These are phyloP conservation scores for Pseudonitzschia pungens DNA, from an alignment of 108 stramenopile species.

Conservation along the genomic window DNA sequence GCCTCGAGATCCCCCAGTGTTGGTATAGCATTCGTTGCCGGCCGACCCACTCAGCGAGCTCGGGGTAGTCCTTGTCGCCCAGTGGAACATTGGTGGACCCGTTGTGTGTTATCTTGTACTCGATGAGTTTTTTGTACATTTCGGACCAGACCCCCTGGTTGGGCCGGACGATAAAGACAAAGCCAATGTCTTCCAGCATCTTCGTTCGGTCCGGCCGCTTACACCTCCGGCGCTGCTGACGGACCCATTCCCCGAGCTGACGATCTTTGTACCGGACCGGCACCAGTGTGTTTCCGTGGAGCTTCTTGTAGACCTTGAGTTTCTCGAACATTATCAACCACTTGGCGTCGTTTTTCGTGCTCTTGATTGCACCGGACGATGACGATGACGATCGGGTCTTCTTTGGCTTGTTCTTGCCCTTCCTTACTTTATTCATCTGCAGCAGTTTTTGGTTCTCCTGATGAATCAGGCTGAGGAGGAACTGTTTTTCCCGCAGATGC, in stretches of 20 bases:
- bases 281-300: background rate
- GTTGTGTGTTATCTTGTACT: background rate
- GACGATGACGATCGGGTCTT: too few relatives aligned
- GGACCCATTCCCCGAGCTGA: slow-evolving; percentile 4
- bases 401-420: too few relatives aligned
- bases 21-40: background rate
- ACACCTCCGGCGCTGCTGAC: background rate
- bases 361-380: too few relatives aligned
- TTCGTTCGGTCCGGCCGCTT: background rate
- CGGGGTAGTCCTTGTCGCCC: background rate
- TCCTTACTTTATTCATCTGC: too few relatives aligned
- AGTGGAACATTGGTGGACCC: background rate
- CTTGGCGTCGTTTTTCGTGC: background rate
- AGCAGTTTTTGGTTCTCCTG: too few relatives aligned
- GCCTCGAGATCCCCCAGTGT: too few relatives aligned
- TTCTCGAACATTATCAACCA: background rate
- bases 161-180: background rate
- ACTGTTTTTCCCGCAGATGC: too few relatives aligned
- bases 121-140: background rate
- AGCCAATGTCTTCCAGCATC: background rate
- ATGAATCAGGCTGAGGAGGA: too few relatives aligned
- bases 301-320: background rate
- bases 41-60: background rate
- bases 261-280: background rate
- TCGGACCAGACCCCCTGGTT: background rate